Percentiles rank a stretch among this genome's conserved stretches.
These are phyloP conservation scores for Aphanomyces invadans DNA, from an alignment of 352 stramenopile genomes.

Conservation along the genomic window DNA sequence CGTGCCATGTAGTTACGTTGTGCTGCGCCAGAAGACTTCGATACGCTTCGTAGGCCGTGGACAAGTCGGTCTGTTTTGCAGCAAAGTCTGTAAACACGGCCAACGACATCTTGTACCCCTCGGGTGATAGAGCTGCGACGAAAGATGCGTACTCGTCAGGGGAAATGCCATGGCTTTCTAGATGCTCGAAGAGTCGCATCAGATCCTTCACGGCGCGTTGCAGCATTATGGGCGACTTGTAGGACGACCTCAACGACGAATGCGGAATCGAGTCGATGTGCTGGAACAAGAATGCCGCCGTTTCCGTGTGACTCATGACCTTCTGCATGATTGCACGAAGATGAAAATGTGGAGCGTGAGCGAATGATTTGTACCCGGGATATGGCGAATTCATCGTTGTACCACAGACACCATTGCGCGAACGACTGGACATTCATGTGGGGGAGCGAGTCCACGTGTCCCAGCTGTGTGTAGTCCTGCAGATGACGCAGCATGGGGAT, in stretches of 20 bases:
- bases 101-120: neutral
- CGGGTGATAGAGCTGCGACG: neutral
- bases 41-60: constrained; percentile 40
- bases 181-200: constrained; percentile 57
- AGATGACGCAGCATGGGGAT: neutral
- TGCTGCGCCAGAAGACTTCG: constrained; percentile 44
- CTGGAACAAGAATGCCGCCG: neutral
- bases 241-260: neutral
- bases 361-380: no score
- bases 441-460: neutral
- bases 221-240: constrained; percentile 35
- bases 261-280: constrained; percentile 12
- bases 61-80: constrained; percentile 3
- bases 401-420: neutral
- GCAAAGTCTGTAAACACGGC: constrained; percentile 4
- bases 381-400: neutral
- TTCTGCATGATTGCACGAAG: no score
- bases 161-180: constrained; percentile 51
- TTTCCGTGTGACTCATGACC: constrained; percentile 7
- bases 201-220: constrained; percentile 49
- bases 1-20: constrained; percentile 57
- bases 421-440: neutral
- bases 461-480: neutral
- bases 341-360: no score
- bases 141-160: constrained; percentile 35